Evolutionary conservation across 768 basidiomycete species (phyloP), one percentile per base, ranked within the genome.

Genomic region (Mycena capillaripes): DNA sequence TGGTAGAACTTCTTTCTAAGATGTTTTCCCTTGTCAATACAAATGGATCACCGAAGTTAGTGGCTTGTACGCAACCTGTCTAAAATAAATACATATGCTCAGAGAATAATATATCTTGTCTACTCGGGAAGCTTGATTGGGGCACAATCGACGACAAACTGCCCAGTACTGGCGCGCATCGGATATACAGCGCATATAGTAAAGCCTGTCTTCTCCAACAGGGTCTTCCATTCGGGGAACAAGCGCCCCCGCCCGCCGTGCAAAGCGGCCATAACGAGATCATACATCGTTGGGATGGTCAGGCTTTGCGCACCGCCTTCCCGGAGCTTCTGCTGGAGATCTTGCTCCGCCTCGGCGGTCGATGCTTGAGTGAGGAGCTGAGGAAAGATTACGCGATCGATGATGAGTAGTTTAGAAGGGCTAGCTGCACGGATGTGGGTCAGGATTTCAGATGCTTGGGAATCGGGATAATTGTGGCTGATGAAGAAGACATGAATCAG

Each of bases 381-480:
- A n/a, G 69, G 69, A 29, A 70, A 44, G 10, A 70, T 63, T 9
- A 64, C 60, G n/a, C 69, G 69, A 46, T 70, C 69, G 40, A 70
- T 70, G 29, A 70, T 32, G 25, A 70, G 69, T 14, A 70, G 69
- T 32, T 56, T 27, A 29, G 53, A 44, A 30, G 69, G 69, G 36
- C 64, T 56, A 3, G 59, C 42, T 29, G 55, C 63, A 23, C 69
- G 61, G 40, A 70, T 34, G 40, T 70, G 61, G 14, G 21, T 40
- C n/a, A 70, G 60, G 32, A 70, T 70, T 44, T 56, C 50, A n/a
- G 63, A 50, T n/a, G 69, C 69, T 56, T 63, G 12, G 40, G 69
- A 55, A 23, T 70, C 69, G 3, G 69, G 52, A 57, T 70, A 70
- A 57, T 70, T 70, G 61, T 70, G 69, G 40, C 69, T 70, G 23